Conservation (phyloP, 2,329 filamentous ascomycete genomes). For the Microsporum ferrugineum region DNA sequence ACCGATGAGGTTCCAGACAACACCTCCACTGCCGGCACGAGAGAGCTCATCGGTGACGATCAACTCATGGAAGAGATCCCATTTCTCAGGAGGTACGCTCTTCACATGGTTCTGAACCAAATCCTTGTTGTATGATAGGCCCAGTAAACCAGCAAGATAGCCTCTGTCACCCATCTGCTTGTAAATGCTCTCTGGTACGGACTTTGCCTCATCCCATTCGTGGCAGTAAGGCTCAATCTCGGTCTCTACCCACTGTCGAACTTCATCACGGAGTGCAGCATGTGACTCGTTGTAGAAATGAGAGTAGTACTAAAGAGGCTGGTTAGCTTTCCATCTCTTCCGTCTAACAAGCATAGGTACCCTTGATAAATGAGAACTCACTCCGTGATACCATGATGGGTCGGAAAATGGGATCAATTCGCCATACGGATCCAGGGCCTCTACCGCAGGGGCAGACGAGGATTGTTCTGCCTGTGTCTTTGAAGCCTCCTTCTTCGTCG, state of each 20-base stretch:
- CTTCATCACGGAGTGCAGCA: conserved; percentile 76
- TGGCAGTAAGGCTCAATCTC: conserved; percentile 84
- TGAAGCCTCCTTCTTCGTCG: conserved; percentile 34
- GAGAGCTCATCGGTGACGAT: conserved; percentile 90
- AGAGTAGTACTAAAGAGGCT: conserved; percentile 62
- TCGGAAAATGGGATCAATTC: conserved; percentile 83
- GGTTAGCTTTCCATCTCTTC: neutral
- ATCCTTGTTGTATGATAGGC: conserved; percentile 63
- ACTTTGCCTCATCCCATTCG: conserved; percentile 94
- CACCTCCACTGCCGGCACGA: conserved; percentile 74
- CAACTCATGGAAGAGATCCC: conserved; percentile 98
- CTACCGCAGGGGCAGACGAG: conserved; percentile 38
- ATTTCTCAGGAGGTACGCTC: conserved; percentile 73
- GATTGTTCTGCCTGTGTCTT: conserved; percentile 48
- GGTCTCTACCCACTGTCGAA: conserved; percentile 81
- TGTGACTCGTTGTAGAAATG: conserved; percentile 95
- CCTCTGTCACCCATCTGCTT: conserved; percentile 89
- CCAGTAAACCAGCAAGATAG: conserved; percentile 82
- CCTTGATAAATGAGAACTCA: conserved; percentile 38
- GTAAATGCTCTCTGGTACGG: conserved; percentile 80
- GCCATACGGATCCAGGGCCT: conserved; percentile 73
- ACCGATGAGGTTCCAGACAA: conserved; percentile 93
- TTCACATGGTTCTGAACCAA: conserved; percentile 61
- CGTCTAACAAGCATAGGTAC: neutral
- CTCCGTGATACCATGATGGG: conserved; percentile 87